Evolutionary conservation across 164 flowering plant genomes (phyloP).

Genomic region (Saururus chinensis): DNA sequence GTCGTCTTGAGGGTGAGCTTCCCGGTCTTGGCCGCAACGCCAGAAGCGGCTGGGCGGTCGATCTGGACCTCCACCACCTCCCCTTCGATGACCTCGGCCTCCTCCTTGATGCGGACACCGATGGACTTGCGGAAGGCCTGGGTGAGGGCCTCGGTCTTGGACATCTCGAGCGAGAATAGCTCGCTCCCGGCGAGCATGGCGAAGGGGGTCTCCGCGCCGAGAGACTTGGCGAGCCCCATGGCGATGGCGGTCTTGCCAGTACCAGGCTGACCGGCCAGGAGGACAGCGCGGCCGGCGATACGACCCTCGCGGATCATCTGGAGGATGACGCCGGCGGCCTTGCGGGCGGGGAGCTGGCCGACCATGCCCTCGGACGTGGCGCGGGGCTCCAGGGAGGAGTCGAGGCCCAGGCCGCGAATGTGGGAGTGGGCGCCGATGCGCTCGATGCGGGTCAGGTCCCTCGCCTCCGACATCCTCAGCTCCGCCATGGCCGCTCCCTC

Average conservation of each 20-base stretch:
- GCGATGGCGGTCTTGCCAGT: slow-evolving; percentile 95
- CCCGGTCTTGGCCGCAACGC: slow-evolving; percentile 82
- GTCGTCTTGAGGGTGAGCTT: slow-evolving; percentile 89
- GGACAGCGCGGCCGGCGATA: slow-evolving; percentile 86
- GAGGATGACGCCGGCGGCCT: slow-evolving; percentile 87
- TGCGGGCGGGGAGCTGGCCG: slow-evolving; percentile 73
- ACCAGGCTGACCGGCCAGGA: slow-evolving; percentile 90
- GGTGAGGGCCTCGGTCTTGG: slow-evolving; percentile 80
- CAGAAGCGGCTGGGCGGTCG: slow-evolving; percentile 70
- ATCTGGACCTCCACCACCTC: slow-evolving; percentile 86
- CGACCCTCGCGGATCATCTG: slow-evolving; percentile 84
- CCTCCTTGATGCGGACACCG: slow-evolving; percentile 90
- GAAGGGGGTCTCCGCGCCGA: slow-evolving; percentile 87
- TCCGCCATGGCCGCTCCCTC: slow-evolving; percentile 65
- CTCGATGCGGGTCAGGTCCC: slow-evolving; percentile 87
- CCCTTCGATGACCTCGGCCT: slow-evolving; percentile 84
- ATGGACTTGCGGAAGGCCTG: slow-evolving; percentile 81
- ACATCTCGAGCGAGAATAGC: slow-evolving; percentile 86
- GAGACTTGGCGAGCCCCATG: slow-evolving; percentile 91
- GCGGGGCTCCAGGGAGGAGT: slow-evolving; percentile 76
- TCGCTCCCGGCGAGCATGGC: slow-evolving; percentile 83
- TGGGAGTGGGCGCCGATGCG: slow-evolving; percentile 98
- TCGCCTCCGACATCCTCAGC: slow-evolving; percentile 65
- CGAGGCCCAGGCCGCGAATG: slow-evolving; percentile 94
- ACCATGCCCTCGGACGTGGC: slow-evolving; percentile 85